Evolutionary conservation across 2,329 filamentous ascomycete genomes (phyloP).

Genomic region (Aspergillus pseudotamarii): DNA sequence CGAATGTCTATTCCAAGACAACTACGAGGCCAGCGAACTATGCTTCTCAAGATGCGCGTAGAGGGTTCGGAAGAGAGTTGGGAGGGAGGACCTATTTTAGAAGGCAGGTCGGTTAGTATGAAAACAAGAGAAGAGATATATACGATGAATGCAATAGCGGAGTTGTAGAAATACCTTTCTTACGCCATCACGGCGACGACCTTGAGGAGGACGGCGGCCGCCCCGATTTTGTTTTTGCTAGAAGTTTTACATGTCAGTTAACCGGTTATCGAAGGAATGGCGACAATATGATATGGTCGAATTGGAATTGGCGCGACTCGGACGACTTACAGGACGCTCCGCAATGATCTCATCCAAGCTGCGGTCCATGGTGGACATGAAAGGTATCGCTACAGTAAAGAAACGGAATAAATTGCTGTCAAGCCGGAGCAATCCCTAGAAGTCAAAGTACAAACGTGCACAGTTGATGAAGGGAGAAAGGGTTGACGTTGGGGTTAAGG

Average conservation of each 20-base stretch:
- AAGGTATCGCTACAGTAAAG: not conserved
- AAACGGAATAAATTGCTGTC: not conserved
- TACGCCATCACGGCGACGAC: slow-evolving; percentile 75
- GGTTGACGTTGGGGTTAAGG: not conserved
- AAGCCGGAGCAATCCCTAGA: not conserved
- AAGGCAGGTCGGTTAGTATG: slow-evolving; percentile 15
- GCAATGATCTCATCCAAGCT: slow-evolving; percentile 66
- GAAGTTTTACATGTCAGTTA: slow-evolving; percentile 17
- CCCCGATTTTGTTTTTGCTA: slow-evolving; percentile 28
- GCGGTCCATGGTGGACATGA: slow-evolving; percentile 58
- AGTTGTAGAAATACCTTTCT: slow-evolving; percentile 71
- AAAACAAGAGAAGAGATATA: not conserved
- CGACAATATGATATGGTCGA: not conserved
- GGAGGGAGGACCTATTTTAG: slow-evolving; percentile 48
- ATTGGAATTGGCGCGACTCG: not conserved
- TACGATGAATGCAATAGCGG: too few species aligned
- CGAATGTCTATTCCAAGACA: slow-evolving; percentile 28
- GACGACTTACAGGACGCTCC: slow-evolving; percentile 57
- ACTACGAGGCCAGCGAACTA: slow-evolving; percentile 30
- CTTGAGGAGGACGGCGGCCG: slow-evolving; percentile 45
- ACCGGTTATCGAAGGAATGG: not conserved
- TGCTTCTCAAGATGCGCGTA: slow-evolving; percentile 42
- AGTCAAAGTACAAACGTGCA: not conserved
- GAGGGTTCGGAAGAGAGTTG: slow-evolving; percentile 36
- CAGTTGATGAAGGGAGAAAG: not conserved